These are phyloP conservation scores for Arbutus unedo DNA, from an alignment of 148 eudicot genomes.

Conservation along the genomic window DNA sequence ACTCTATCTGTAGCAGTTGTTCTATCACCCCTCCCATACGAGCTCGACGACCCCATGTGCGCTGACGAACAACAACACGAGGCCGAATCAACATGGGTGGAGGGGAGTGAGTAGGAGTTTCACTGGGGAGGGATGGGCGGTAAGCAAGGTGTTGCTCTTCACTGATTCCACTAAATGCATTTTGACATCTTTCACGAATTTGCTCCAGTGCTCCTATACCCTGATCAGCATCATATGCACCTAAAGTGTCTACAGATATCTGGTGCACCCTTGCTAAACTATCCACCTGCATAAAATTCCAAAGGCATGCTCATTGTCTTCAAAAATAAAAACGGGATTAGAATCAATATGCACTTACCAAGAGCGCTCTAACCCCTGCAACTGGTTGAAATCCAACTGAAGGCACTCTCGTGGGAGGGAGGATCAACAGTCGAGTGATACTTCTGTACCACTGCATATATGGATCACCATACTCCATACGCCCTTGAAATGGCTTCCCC, in stretches of 20 bases:
- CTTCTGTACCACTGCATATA: background rate
- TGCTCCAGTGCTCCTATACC: background rate
- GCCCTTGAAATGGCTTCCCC: background rate
- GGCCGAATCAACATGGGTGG: background rate
- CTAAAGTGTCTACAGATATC: background rate
- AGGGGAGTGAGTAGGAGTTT: background rate
- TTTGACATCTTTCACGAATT: background rate
- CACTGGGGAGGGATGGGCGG: background rate
- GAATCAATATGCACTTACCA: background rate
- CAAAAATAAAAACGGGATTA: too few species aligned
- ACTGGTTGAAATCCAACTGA: background rate
- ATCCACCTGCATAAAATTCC: background rate
- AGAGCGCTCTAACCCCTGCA: background rate
- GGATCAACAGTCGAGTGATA: background rate
- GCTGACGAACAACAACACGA: background rate
- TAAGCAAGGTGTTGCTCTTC: background rate
- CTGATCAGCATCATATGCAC: background rate
- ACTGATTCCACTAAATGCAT: background rate
- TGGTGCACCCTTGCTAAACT: background rate
- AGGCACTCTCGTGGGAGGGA: background rate
- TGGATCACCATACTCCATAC: background rate
- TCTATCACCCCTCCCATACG: background rate
- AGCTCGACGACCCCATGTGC: background rate
- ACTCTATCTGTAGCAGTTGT: too few species aligned
- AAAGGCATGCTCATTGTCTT: too few species aligned